These are phyloP conservation scores for Ophiostoma sp. DNA, from an alignment of 2,329 filamentous ascomycete species.

Conservation along the genomic window DNA sequence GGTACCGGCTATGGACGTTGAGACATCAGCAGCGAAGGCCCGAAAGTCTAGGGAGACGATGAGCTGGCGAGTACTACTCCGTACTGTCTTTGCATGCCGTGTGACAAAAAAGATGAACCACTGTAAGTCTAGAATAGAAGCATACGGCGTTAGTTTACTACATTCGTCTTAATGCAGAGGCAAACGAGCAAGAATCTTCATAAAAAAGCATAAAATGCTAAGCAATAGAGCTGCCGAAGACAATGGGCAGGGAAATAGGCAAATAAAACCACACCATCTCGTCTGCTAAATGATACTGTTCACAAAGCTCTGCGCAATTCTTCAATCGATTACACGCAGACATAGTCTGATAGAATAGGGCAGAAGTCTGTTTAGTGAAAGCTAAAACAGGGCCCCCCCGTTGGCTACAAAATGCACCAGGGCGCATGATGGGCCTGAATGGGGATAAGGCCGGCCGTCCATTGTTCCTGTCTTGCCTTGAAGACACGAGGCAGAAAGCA, in stretches of 20 bases:
- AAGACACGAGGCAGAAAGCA: background rate
- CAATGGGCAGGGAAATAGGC: background rate
- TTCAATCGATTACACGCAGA: background rate
- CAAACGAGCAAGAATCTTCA: background rate
- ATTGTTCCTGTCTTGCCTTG: background rate
- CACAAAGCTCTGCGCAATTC: background rate
- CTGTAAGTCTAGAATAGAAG: constrained; percentile 46
- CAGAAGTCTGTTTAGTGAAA: background rate
- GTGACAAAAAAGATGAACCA: constrained; percentile 53
- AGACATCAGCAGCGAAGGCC: constrained; percentile 42
- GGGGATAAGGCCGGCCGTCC: too few relatives aligned
- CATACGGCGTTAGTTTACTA: background rate
- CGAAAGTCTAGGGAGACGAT: constrained; percentile 53
- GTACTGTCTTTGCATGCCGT: constrained; percentile 39
- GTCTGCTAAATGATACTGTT: background rate
- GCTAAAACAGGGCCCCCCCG: background rate
- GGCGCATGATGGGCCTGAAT: background rate
- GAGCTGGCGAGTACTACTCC: constrained; percentile 44
- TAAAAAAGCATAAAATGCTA: background rate
- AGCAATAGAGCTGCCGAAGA: background rate
- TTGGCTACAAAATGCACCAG: background rate
- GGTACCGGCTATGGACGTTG: constrained; percentile 45
- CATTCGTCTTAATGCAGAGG: background rate
- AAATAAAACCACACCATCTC: background rate
- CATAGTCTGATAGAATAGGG: background rate